Evolutionary conservation across 306 rosid species (phyloP), one percentile per base, ranked within the genome.

Genomic region (Prunus mume): DNA sequence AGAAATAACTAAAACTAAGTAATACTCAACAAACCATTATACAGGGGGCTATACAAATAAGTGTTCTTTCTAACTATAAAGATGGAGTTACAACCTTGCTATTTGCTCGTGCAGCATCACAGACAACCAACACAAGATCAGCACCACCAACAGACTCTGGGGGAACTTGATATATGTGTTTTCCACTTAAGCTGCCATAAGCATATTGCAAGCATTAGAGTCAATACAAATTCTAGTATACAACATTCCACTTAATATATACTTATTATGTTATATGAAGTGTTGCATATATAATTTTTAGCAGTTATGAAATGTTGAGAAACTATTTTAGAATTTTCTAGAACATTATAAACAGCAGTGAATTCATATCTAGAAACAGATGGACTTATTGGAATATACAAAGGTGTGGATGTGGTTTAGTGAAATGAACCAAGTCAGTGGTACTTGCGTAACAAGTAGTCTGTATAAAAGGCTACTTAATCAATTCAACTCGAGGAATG

Each of bases 91-190:
- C 56, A 74, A 92, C 99, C 96, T 95, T 94, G 79, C 6, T 83
- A 78, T 30, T 88, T 19, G 87, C 76, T 67, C 88, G 83, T 65
- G 89, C 73, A 79, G 87, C 74, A 85, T 80, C 79, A 84, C 84
- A 80, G 76, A 95, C 74, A 81, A 90, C 97, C 91, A 95, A 82
- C 79, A 95, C 93, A 78, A 85, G 84, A 66, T 88, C 96, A 65
- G 84, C 90, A 84, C 87, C 87, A 77, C 97, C 96, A 76, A 92
- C 90, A 79, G 69, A 58, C 72, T 92, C 96, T 12, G 93, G 89
- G 20, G 84, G 90, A 83, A 92, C 92, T 80, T 87, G 90, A 82
- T 75, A 86, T 68, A 86, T 84, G 56, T 89, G 93, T 78, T 89
- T 95, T 80, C 99, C 93, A 22, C 95, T 90, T 79, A 95, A 74